A percentile compares a stretch with the other conserved stretches of the same genome.
Evolutionary conservation across 352 stramenopile species (phyloP).

Genomic region (Globisporangium echinulatum): DNA sequence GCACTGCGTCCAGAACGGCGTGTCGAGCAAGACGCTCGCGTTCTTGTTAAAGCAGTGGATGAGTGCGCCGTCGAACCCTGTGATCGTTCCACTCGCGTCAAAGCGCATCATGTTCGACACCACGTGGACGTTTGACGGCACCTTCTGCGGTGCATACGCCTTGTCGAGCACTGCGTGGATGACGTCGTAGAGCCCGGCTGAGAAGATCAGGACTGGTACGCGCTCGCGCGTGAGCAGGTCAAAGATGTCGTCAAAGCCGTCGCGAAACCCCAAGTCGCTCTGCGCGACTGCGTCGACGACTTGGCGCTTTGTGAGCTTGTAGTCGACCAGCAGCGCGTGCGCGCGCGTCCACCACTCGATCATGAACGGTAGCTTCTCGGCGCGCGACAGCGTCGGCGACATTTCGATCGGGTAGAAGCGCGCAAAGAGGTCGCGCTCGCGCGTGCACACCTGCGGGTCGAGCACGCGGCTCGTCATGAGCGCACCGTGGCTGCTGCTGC

Average conservation of each 20-base stretch:
- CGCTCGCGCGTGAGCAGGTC: constrained; percentile 23
- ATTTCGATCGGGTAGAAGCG: constrained; percentile 79
- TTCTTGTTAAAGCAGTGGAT: constrained; percentile 84
- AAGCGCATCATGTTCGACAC: constrained; percentile 83
- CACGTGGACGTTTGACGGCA: constrained; percentile 63
- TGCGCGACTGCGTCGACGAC: constrained; percentile 38
- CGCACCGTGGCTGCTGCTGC: constrained; percentile 26
- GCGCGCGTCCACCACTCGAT: constrained; percentile 60
- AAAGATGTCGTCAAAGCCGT: constrained; percentile 42
- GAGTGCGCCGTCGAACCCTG: constrained; percentile 56
- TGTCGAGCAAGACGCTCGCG: constrained; percentile 50
- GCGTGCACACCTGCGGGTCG: constrained; percentile 22
- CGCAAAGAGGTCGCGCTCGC: constrained; percentile 40
- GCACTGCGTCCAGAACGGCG: constrained; percentile 68
- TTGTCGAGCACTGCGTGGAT: constrained; percentile 71
- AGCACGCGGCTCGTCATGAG: constrained; percentile 45
- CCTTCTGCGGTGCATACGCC: constrained; percentile 36
- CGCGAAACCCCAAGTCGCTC: constrained; percentile 47
- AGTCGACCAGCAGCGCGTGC: constrained; percentile 47
- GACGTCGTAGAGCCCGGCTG: constrained; percentile 70
- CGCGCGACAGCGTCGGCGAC: constrained; percentile 48
- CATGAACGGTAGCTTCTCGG: constrained; percentile 77
- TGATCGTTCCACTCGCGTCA: constrained; percentile 30
- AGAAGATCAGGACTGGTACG: constrained; percentile 63
- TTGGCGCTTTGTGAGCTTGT: constrained; percentile 40